Base-by-base conservation (phyloP, 192 early-diverging fungal species). In the Podila clonocystis region DNA sequence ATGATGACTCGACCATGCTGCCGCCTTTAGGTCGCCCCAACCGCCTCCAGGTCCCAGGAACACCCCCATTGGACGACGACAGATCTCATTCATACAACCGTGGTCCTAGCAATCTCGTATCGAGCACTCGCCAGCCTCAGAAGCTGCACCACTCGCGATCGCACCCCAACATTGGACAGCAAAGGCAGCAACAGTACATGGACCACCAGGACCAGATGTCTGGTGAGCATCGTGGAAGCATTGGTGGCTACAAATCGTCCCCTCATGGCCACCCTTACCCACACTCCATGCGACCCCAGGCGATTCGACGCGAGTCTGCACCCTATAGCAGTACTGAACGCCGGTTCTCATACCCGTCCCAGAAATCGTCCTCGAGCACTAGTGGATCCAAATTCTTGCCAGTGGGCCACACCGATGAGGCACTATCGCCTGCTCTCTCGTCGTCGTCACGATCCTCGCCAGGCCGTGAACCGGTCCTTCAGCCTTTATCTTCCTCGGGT, bases 121-220 rank as follows among this genome's bases (percentile, higher is more conserved):
- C 68, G 72, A 38, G 19, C 48, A 52, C 26, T 29, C 52, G 52
- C 1, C 52, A 55, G 52, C 52, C 41, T 5, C 77, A 80, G 31
- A 80, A 80, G 38, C 49, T 80, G 41, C 77, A 80, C 58, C 70
- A 80, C 26, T 80, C 77, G 12, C 77, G 72, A 17, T 80, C 77
- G 0, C 77, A 80, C 67, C 77, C 77, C 5, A 80, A 80, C 34
- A 80, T 80, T 61, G 77, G 77, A 17, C 77, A 80, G 45, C 38
- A 58, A 13, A 50, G 77, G 11, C 70, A 71, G 9, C 77, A 80
- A 29, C 77, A 80, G 28, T 72, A 68, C 50, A 13, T 68, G n/a
- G 77, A 80, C 34, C 77, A 80, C 28, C 77, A 80, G 30, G 57
- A 80, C 33, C 72, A 50, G 6, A 26, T 24, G n/a, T 55, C 52